Conservation (phyloP, 768 basidiomycete genomes). For the Lactifluus piperatus region DNA sequence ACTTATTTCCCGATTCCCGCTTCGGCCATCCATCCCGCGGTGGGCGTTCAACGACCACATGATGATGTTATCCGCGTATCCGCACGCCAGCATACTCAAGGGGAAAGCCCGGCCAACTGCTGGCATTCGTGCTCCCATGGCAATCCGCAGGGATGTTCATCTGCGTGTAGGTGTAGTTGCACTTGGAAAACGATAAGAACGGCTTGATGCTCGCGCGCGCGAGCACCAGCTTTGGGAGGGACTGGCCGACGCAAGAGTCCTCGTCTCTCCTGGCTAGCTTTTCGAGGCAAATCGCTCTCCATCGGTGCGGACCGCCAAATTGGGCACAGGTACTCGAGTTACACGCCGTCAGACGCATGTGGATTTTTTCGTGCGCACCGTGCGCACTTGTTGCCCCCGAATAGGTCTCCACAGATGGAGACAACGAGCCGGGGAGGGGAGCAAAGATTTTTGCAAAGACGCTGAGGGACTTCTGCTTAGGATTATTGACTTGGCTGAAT, state of each 20-base stretch:
- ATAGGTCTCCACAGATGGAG: conserved; percentile 17
- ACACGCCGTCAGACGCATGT: conserved; percentile 46
- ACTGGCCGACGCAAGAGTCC: conserved; percentile 51
- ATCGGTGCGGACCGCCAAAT: conserved; percentile 16
- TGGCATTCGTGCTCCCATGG: conserved; percentile 70
- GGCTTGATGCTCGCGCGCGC: conserved; percentile 31
- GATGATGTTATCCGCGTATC: conserved; percentile 38
- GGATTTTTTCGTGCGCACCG: conserved; percentile 12
- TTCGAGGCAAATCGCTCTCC: too few species aligned
- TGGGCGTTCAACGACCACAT: conserved; percentile 25
- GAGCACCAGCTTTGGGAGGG: conserved; percentile 54
- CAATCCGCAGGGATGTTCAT: conserved; percentile 82
- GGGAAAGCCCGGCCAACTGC: conserved; percentile 35
- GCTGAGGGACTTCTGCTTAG: conserved; percentile 9
- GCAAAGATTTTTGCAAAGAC: conserved; percentile 13
- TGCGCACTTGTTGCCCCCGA: too few species aligned
- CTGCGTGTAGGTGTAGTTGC: conserved; percentile 59
- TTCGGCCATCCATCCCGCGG: not conserved
- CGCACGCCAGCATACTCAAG: conserved; percentile 30
- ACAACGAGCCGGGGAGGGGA: not conserved
- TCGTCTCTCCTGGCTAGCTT: conserved; percentile 66
- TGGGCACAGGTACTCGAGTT: conserved; percentile 52
- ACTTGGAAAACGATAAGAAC: conserved; percentile 36
- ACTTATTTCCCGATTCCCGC: conserved; percentile 36
- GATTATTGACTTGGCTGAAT: not conserved